Base-by-base conservation (phyloP, 306 rosid genomes). In the Castanea mollissima region DNA sequence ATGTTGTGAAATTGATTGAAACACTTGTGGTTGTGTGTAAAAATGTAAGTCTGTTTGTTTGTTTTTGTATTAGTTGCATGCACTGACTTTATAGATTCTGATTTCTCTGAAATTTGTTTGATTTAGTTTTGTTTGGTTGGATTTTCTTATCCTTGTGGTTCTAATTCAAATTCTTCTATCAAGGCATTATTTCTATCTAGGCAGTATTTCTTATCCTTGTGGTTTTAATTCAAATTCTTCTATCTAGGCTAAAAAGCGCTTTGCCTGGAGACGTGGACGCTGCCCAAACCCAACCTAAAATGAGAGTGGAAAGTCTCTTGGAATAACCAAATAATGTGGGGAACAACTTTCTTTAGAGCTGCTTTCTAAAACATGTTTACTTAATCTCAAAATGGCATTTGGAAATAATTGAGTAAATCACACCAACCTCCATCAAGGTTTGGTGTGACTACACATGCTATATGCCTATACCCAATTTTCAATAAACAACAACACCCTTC, bases 91-190 rank as follows among this genome's bases (percentile, higher is more conserved):
- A 14, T 57, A 25, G 13, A 3, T 72, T 74, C 21, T 34, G 46
- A 65, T 65, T 41, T 65, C 21, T 65, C n/a, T 31, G 59, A 3
- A 8, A 3, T 34, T 32, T 65, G 34, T 65, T 1, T 68, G 63
- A 3, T 9, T 6, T 76, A 16, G 19, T 23, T 13, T 3, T 25
- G 16, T 32, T 62, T 49, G 25, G 4, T 54, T 62, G 67, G 12
- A 16, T 20, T 32, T 9, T 49, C 54, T 41, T 69, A 13, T 9
- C 3, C 31, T 23, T 16, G 38, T 34, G 25, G 4, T 12, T 65
- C 23, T 8, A 31, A 52, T 65, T 35, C 10, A 31, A 52, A 19
- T 56, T 69, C 44, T 52, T 69, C 91, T 74, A 95, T n/a, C n/a
- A n/a, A n/a, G n/a, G n/a, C n/a, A n/a, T n/a, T n/a, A n/a, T n/a